Conservation (phyloP, 2,329 filamentous ascomycete genomes). For the Botrytis byssoidea region DNA sequence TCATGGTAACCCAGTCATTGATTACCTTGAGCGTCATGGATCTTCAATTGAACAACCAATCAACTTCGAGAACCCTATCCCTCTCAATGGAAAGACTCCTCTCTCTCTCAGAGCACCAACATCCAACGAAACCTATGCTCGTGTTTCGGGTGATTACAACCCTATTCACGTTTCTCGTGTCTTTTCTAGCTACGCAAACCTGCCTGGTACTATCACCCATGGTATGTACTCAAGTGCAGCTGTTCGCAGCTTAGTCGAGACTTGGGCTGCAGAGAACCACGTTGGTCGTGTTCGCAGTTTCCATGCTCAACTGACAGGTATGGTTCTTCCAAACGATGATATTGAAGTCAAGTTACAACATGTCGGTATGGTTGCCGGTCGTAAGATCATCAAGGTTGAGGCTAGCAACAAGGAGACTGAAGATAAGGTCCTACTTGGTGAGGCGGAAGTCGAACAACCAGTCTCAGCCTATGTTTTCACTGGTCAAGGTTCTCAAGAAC, state of each 20-base stretch:
- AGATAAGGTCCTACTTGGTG: conserved; percentile 91
- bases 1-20: conserved; percentile 93
- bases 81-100: conserved; percentile 86
- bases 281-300: conserved; percentile 96
- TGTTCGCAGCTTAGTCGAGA: conserved; percentile 93
- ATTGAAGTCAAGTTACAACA: conserved; percentile 95
- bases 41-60: conserved; percentile 93
- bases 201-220: conserved; percentile 96
- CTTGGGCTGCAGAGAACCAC: conserved; percentile 98
- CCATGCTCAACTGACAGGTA: conserved; percentile 94
- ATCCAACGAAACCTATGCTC: conserved; percentile 96
- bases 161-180: conserved; percentile 97
- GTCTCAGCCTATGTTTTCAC: conserved; percentile 97
- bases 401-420: conserved; percentile 93
- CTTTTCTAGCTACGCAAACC: conserved; percentile 91
- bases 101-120: conserved; percentile 86
- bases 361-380: conserved; percentile 94
- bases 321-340: conserved; percentile 96
- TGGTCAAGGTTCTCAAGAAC: conserved; percentile 96
- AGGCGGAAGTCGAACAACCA: conserved; percentile 97
- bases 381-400: conserved; percentile 99
- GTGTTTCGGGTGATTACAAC: conserved; percentile 97
- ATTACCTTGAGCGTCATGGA: conserved; percentile 91
- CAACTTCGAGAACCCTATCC: conserved; percentile 96
- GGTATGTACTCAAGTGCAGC: conserved; percentile 99